Percentiles rank a stretch among this genome's conserved stretches.
Conservation (phyloP, 139 green algal genomes). For the Tetratostichococcus sp. region DNA sequence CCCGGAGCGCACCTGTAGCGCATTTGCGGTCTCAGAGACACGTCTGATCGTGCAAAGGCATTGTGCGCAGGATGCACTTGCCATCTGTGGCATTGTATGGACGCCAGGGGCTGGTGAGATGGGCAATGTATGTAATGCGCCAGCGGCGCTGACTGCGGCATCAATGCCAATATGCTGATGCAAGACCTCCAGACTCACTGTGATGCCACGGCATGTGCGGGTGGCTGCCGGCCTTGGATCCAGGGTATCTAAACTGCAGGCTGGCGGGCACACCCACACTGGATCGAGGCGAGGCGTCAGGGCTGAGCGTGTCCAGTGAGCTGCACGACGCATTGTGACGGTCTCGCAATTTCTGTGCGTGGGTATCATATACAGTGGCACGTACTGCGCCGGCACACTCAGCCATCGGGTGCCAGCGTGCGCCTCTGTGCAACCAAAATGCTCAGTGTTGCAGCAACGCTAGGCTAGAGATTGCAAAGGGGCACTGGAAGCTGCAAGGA, state of each 20-base stretch:
- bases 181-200: constrained; percentile 1
- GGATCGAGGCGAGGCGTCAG: not conserved
- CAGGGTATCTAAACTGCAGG: not conserved
- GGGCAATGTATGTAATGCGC: not conserved
- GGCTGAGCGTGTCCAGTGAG: not conserved
- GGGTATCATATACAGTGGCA: not conserved
- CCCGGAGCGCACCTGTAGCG: constrained; percentile 51
- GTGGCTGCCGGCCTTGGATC: not conserved
- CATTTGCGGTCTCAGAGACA: not conserved
- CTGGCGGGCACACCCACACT: not conserved
- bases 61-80: too few relatives aligned
- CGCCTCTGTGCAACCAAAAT: not conserved
- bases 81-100: not conserved
- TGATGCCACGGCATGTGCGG: constrained; percentile 7
- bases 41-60: not conserved
- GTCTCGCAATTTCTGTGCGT: not conserved
- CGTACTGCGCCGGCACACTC: not conserved
- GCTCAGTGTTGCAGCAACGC: not conserved
- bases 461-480: too few relatives aligned
- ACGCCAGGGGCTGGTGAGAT: too few relatives aligned
- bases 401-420: too few relatives aligned
- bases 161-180: not conserved
- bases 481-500: too few relatives aligned
- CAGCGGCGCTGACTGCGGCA: too few relatives aligned
- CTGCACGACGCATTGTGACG: not conserved